Percentiles rank a stretch among this genome's conserved stretches.
Conservation (phyloP, 202 grass and related monocot species). For the Carex sylvatica region DNA sequence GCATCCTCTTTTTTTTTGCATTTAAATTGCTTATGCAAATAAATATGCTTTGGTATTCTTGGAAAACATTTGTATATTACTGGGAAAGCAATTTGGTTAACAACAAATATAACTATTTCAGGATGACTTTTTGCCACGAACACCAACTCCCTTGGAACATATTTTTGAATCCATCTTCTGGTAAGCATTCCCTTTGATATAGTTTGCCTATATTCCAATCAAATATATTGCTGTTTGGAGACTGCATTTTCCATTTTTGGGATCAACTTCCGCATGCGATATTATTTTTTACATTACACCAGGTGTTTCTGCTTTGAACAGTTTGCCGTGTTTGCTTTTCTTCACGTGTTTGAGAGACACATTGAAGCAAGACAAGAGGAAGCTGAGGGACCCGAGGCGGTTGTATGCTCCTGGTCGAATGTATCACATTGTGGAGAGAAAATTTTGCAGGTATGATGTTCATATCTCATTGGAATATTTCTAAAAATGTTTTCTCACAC, state of each 20-base stretch:
- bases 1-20: not conserved
- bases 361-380: slow-evolving; percentile 89
- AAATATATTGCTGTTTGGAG: not conserved
- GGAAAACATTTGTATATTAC: not conserved
- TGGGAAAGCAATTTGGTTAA: not conserved
- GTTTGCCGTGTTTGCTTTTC: slow-evolving; percentile 92
- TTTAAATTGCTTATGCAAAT: not conserved
- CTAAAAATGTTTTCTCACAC: not conserved
- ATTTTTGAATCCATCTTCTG: slow-evolving; percentile 98
- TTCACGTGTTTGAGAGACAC: slow-evolving; percentile 95
- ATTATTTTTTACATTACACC: slow-evolving; percentile 39
- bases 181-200: slow-evolving; percentile 37
- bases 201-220: not conserved
- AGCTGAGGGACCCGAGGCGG: slow-evolving; percentile 76
- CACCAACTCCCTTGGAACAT: slow-evolving; percentile 77
- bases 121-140: slow-evolving; percentile 99
- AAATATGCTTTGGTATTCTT: not conserved
- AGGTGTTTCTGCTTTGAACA: slow-evolving; percentile 70
- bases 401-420: slow-evolving; percentile 93
- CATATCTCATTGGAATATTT: not conserved
- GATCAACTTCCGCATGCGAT: slow-evolving; percentile 6
- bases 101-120: slow-evolving; percentile 25
- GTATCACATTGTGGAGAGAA: slow-evolving; percentile 98
- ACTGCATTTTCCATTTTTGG: not conserved
- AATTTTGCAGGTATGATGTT: slow-evolving; percentile 85